A percentile compares a stretch with the other conserved stretches of the same genome.
Evolutionary conservation across 495 filamentous ascomycete species (phyloP).

Genomic region (Ascobolus immersus): DNA sequence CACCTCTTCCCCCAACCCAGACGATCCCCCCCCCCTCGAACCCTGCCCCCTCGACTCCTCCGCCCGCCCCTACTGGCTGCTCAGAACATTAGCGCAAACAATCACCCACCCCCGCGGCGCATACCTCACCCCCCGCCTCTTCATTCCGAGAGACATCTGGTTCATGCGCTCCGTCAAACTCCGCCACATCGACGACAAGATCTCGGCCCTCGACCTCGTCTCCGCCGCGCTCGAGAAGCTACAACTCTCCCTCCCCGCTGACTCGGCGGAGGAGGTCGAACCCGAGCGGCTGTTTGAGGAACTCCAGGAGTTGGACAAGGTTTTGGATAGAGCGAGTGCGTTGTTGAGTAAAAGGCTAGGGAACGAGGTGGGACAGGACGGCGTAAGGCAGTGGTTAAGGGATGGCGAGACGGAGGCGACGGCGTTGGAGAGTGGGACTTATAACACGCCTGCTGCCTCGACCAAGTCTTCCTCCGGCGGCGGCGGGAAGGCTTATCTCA

Average conservation of each 20-base stretch:
- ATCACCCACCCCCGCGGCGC: constrained; percentile 75
- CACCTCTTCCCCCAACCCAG: constrained; percentile 23
- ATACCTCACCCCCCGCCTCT: constrained; percentile 71
- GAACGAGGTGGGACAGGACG: constrained; percentile 63
- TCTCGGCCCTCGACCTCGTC: constrained; percentile 73
- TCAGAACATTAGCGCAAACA: constrained; percentile 79
- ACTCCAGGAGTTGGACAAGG: constrained; percentile 71
- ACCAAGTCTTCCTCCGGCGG: no score
- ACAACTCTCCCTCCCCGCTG: constrained; percentile 53
- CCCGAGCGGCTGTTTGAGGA: constrained; percentile 86
- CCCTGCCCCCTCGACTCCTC: constrained; percentile 72
- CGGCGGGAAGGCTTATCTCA: no score
- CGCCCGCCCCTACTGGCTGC: constrained; percentile 84
- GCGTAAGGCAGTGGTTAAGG: constrained; percentile 19
- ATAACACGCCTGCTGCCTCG: no score
- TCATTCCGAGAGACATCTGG: constrained; percentile 83
- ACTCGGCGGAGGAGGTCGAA: background rate
- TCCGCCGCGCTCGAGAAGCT: constrained; percentile 75
- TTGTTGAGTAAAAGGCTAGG: constrained; percentile 61
- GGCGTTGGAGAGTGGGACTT: constrained; percentile 21
- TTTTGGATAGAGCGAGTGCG: constrained; percentile 64
- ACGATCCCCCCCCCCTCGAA: constrained; percentile 51
- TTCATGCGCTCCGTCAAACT: constrained; percentile 80
- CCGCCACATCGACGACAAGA: constrained; percentile 75
- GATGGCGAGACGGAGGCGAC: constrained; percentile 9